Base-by-base conservation (phyloP, 2,329 filamentous ascomycete species). In the Penicillium concentricum region DNA sequence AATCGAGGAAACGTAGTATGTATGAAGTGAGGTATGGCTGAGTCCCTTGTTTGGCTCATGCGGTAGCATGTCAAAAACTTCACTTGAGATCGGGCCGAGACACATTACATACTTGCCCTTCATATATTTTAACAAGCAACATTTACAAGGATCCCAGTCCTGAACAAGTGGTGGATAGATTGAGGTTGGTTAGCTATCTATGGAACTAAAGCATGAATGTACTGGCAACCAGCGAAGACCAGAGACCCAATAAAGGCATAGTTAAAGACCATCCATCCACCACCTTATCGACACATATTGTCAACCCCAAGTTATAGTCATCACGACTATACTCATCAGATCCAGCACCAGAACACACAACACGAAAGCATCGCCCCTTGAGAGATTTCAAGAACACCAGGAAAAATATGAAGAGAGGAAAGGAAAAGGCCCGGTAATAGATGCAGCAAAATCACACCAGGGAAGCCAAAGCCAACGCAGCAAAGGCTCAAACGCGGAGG, bases 331-430 rank as follows among this genome's bases (percentile, higher is more conserved):
- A 44, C 15, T 28, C 37, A 43, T 44, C 34, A 38, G 18, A 26
- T 18, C 34, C 54, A 46, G 13, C 15, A 50, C 44, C 46, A 50
- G 39, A 26, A 44, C 5, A 54, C 56, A 56, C 44, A 52, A 43
- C 42, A 54, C 43, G 38, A 5, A 56, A 24, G 16, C 32, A 39
- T 30, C 28, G 4, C 46, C 48, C 34, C 45, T 54, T 51, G 59
- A 62, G 59, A 62, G 53, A 49, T 28, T 55, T 44, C 54, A 59
- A 58, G 32, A 51, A 54, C 53, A 51, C 52, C 50, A 28, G 48
- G 35, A 37, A 53, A 50, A 49, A 53, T 20, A 46, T 26, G 16
- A 43, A 42, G 28, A 15, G 48, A 32, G 12, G 15, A 8, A 48
- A 44, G 37, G 18, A 13, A 35, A 51, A 51, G 50, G 30, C 37